Percentiles rank a stretch among this genome's conserved stretches.
Evolutionary conservation across 73 alveolate genomes (phyloP).

Genomic region (Paramecium pentaurelia): DNA sequence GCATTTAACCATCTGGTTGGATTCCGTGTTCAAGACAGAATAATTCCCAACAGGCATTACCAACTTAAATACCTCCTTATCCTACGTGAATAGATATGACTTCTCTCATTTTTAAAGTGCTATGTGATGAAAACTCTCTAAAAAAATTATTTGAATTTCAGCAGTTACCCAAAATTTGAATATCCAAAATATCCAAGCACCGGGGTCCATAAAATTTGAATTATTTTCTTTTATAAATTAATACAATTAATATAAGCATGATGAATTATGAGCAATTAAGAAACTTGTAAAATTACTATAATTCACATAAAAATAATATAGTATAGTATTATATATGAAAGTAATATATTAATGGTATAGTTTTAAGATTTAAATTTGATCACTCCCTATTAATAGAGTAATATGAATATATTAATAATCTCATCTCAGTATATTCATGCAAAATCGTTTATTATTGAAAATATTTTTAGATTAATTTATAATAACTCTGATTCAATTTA

Average conservation of each 20-base stretch:
- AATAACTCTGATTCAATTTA: background rate
- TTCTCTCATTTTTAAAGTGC: slow-evolving; percentile 90
- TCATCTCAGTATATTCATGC: background rate
- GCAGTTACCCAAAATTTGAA: background rate
- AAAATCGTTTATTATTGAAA: background rate
- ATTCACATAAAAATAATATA: background rate
- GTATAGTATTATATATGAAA: background rate
- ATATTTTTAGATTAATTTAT: background rate
- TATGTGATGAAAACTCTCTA: slow-evolving; percentile 34
- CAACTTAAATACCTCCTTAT: slow-evolving; percentile 98
- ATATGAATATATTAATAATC: background rate
- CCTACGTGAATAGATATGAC: slow-evolving; percentile 97
- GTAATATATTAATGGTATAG: background rate
- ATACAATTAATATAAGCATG: background rate
- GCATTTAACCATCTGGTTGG: slow-evolving; percentile 98
- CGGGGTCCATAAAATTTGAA: background rate
- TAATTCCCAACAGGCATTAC: slow-evolving; percentile 99
- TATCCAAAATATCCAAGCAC: background rate
- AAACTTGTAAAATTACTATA: background rate
- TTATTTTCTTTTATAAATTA: background rate
- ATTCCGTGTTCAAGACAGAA: slow-evolving; percentile 99
- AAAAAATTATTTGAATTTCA: slow-evolving; percentile 26
- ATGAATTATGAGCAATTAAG: background rate
- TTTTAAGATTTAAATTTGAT: background rate
- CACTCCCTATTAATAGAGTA: background rate